Conservation (phyloP, 441 rosid species). For the Bruguiera hainesii region DNA sequence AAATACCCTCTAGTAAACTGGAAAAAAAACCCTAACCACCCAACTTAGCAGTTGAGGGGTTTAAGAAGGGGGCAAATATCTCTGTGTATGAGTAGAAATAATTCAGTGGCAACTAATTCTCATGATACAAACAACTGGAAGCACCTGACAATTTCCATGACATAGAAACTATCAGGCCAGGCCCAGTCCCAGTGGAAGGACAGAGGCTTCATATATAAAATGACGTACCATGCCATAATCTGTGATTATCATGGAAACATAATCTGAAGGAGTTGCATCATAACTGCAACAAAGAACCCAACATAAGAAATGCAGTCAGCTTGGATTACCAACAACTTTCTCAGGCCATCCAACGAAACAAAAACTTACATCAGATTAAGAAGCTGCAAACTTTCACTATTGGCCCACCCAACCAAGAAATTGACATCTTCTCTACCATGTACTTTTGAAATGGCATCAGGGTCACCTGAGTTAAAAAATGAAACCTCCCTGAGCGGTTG, state of each 20-base stretch:
- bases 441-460: constrained; percentile 74
- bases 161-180: neutral
- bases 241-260: constrained; percentile 79
- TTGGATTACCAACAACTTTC: constrained; percentile 13
- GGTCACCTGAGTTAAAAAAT: constrained; percentile 56
- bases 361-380: constrained; percentile 61
- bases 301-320: constrained; percentile 12
- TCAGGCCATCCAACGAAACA: neutral
- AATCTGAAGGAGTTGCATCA: constrained; percentile 85
- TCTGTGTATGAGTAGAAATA: neutral
- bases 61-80: neutral
- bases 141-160: neutral
- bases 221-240: constrained; percentile 91
- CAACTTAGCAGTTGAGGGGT: neutral
- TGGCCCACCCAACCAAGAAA: constrained; percentile 51
- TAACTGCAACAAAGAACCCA: constrained; percentile 46
- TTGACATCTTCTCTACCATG: constrained; percentile 58
- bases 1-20: too few species aligned
- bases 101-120: neutral
- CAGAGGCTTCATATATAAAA: neutral
- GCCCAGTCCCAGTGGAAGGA: neutral
- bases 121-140: neutral
- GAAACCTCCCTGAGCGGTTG: constrained; percentile 14
- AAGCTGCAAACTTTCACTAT: constrained; percentile 64
- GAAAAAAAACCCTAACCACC: too few species aligned